Conservation (phyloP, 306 rosid species). For the Trichosanthes truncata region DNA sequence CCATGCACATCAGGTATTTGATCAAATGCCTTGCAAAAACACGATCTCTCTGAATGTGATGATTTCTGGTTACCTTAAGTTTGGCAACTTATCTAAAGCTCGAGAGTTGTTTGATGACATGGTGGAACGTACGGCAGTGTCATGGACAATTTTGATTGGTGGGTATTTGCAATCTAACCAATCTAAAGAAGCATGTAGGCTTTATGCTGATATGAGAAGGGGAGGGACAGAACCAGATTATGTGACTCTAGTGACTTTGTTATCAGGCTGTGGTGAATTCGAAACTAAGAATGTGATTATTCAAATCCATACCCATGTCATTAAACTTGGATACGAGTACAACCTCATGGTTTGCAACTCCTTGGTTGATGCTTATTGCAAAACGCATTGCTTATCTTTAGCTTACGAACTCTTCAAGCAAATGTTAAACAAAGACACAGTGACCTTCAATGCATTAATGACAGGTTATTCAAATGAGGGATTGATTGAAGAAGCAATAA, state of each 20-base stretch:
- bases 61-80: conserved; percentile 54
- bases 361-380: conserved; percentile 75
- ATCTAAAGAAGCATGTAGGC: conserved; percentile 46
- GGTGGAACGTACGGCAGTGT: conserved; percentile 53
- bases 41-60: conserved; percentile 56
- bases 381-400: conserved; percentile 33
- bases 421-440: conserved; percentile 48
- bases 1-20: conserved; percentile 52
- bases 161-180: conserved; percentile 40
- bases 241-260: conserved; percentile 60
- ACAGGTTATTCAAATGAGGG: conserved; percentile 68
- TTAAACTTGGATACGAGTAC: conserved; percentile 50
- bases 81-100: conserved; percentile 51
- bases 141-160: conserved; percentile 83
- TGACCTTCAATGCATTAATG: conserved; percentile 69
- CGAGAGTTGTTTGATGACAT: conserved; percentile 49
- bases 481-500: conserved; percentile 44
- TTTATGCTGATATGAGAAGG: conserved; percentile 53
- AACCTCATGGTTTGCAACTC: conserved; percentile 71
- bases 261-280: conserved; percentile 55
- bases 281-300: conserved; percentile 33
- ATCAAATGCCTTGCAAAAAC: conserved; percentile 61
- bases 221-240: conserved; percentile 46
- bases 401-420: conserved; percentile 45
- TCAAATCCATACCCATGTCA: conserved; percentile 55